Conservation (phyloP, 2,329 filamentous ascomycete species). For the Calonectria hawksworthii region DNA sequence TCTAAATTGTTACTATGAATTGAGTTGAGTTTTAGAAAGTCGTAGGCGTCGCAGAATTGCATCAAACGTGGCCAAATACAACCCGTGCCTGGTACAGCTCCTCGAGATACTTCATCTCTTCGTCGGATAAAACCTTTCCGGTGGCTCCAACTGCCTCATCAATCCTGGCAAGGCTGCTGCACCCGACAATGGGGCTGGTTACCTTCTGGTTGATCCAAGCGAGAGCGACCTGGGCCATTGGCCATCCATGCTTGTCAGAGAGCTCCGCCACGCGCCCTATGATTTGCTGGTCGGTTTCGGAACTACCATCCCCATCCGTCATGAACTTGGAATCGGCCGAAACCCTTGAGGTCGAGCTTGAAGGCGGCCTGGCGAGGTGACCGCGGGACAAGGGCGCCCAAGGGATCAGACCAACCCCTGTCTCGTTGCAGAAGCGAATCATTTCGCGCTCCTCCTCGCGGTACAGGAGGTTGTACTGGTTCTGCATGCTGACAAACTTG, state of each 20-base stretch:
- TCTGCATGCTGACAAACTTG: constrained; percentile 71
- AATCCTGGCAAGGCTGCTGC: constrained; percentile 69
- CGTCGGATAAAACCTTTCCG: background rate
- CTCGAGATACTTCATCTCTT: background rate
- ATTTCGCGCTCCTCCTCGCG: constrained; percentile 70
- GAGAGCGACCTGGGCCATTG: constrained; percentile 74
- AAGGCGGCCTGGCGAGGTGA: background rate
- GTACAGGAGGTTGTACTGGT: constrained; percentile 67
- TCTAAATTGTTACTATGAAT: background rate
- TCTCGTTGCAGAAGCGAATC: constrained; percentile 58
- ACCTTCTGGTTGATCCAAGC: constrained; percentile 72
- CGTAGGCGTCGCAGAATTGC: background rate
- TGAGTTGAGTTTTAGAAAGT: background rate
- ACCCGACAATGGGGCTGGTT: constrained; percentile 72
- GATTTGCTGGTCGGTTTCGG: background rate
- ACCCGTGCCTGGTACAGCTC: background rate
- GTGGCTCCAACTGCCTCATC: constrained; percentile 58
- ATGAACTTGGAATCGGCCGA: background rate
- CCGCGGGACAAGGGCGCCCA: constrained; percentile 35
- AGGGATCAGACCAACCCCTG: constrained; percentile 34
- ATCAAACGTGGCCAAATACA: background rate
- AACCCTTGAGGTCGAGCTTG: background rate
- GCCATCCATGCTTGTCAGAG: constrained; percentile 68
- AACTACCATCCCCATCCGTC: background rate
- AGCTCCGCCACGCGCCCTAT: constrained; percentile 62